Evolutionary conservation across 768 basidiomycete species (phyloP).

Genomic region (Serendipita vermifera): DNA sequence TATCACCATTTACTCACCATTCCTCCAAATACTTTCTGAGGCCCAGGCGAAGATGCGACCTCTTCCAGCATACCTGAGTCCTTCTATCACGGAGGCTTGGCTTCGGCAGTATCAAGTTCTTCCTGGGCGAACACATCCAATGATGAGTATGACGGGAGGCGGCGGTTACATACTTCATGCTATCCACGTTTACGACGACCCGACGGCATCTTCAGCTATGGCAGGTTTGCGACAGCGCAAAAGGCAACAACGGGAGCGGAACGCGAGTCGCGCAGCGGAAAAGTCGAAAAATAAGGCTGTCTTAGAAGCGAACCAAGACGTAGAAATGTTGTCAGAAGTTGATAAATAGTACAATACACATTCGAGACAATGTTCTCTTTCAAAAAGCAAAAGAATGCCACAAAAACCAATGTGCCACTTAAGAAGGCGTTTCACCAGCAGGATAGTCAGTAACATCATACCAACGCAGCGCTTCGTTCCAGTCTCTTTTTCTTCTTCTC

Average conservation of each 20-base stretch:
- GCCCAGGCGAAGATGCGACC: constrained; percentile 58
- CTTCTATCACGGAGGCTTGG: constrained; percentile 77
- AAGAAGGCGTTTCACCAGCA: constrained; percentile 38
- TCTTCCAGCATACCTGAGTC: constrained; percentile 55
- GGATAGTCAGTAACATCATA: constrained; percentile 80
- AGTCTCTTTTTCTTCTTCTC: constrained; percentile 70
- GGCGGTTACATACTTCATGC: constrained; percentile 80
- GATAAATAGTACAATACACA: too few species aligned
- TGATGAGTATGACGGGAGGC: constrained; percentile 79
- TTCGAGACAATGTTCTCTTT: too few species aligned
- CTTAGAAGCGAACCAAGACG: too few species aligned
- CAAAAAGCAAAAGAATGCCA: too few species aligned
- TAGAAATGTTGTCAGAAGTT: too few species aligned
- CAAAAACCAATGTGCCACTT: too few species aligned
- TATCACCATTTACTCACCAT: not conserved
- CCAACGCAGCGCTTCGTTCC: constrained; percentile 73
- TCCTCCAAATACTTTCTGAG: constrained; percentile 53
- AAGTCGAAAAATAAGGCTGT: too few species aligned
- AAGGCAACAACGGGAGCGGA: not conserved
- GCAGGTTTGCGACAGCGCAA: constrained; percentile 16
- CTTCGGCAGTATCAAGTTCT: constrained; percentile 83
- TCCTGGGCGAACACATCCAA: constrained; percentile 93
- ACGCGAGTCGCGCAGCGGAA: not conserved
- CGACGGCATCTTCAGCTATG: constrained; percentile 41
- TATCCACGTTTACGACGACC: constrained; percentile 78